A percentile compares a stretch with the other conserved stretches of the same genome.
phyloP scores from a whole-genome alignment of 2,329 filamentous ascomycete genomes.

The Trichoderma arundinaceum region DNA sequence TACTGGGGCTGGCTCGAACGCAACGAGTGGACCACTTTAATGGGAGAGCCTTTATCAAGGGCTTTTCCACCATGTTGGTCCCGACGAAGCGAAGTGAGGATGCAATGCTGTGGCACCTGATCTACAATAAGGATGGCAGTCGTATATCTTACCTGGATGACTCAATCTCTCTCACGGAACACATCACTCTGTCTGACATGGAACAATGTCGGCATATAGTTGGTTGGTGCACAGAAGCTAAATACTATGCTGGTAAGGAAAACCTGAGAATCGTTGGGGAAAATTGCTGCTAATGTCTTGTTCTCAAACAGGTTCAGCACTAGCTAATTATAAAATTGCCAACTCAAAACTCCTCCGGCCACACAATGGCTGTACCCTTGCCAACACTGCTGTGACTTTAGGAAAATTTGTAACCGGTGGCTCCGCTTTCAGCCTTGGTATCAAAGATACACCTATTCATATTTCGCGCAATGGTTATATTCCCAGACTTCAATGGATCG shows the following conservation, averaged over 20 bases:
- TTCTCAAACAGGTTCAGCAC: background rate
- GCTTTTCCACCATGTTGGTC: background rate
- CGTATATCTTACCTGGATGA: background rate
- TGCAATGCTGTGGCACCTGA: background rate
- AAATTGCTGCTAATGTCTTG: background rate
- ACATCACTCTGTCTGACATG: background rate
- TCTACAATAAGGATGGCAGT: background rate
- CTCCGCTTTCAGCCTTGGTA: background rate
- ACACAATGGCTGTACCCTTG: background rate
- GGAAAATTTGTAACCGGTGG: background rate
- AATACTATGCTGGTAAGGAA: background rate
- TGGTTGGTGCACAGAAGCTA: background rate
- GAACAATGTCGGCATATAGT: background rate
- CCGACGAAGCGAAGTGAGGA: background rate
- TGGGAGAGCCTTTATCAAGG: background rate
- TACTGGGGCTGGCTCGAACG: background rate
- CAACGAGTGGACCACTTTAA: background rate
- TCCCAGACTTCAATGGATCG: slow-evolving; percentile 31
- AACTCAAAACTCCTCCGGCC: background rate
- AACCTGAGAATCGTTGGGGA: no score
- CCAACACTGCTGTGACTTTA: background rate
- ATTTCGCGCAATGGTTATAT: background rate
- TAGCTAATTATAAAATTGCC: background rate
- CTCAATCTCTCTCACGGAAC: no score
- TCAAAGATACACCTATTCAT: slow-evolving; percentile 1